Conservation (phyloP, 768 basidiomycete genomes). For the Tricholoma flavovirens region DNA sequence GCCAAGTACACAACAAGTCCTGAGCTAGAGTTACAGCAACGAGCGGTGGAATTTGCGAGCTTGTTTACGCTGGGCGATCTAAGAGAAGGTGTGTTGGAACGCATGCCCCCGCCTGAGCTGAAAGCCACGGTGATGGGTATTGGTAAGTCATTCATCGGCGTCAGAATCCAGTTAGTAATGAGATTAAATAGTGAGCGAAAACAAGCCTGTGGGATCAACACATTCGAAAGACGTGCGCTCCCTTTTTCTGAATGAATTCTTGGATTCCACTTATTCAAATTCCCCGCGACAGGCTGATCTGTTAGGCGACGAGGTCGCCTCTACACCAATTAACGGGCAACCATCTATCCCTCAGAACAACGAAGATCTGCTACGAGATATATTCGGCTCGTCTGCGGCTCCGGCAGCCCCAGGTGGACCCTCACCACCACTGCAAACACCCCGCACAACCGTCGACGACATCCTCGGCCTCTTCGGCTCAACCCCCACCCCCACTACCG, state of each 20-base stretch:
- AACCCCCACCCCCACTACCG: conserved; percentile 15
- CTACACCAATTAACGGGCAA: conserved; percentile 37
- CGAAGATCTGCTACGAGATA: conserved; percentile 87
- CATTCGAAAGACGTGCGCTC: conserved; percentile 62
- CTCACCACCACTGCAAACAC: conserved; percentile 38
- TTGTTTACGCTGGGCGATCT: conserved; percentile 76
- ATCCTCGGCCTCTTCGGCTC: conserved; percentile 86
- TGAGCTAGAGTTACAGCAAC: conserved; percentile 92
- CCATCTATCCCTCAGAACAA: conserved; percentile 49
- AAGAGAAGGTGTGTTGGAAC: conserved; percentile 81
- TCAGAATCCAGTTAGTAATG: neutral
- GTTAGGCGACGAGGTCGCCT: conserved; percentile 67
- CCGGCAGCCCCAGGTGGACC: conserved; percentile 31
- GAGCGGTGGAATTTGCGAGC: conserved; percentile 91
- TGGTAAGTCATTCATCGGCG: conserved; percentile 41
- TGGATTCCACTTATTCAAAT: conserved; percentile 4
- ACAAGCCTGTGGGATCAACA: conserved; percentile 92
- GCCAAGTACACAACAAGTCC: conserved; percentile 81
- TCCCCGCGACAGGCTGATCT: conserved; percentile 52
- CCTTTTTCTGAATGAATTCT: neutral
- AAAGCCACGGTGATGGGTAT: conserved; percentile 96
- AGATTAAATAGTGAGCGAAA: conserved; percentile 72
- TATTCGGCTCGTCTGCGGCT: conserved; percentile 65
- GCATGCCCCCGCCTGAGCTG: conserved; percentile 98
- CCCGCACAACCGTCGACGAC: conserved; percentile 71